A percentile compares a stretch with the other conserved stretches of the same genome.
phyloP scores from a whole-genome alignment of 306 rosid genomes.

The Arachis stenosperma region DNA sequence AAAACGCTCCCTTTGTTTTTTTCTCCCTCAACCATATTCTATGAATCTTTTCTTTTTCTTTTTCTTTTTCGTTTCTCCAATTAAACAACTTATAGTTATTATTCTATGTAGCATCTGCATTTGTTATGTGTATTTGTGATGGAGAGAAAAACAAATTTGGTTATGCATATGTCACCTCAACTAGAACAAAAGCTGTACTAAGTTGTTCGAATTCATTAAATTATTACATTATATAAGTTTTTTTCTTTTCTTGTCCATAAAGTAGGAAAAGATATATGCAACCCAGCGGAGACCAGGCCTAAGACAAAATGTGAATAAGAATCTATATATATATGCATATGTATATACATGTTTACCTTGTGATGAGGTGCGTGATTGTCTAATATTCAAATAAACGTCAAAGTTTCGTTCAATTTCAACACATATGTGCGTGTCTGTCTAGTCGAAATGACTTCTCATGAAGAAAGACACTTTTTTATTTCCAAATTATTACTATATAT shows the following conservation, averaged over 20 bases:
- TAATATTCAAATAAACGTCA: conserved; percentile 16
- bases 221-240: neutral
- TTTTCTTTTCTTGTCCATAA: conserved; percentile 7
- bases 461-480: conserved; percentile 2
- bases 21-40: neutral
- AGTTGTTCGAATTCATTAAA: neutral
- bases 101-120: neutral
- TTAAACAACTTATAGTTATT: neutral
- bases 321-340: neutral
- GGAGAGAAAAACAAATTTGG: conserved; percentile 12
- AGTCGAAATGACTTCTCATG: conserved; percentile 19
- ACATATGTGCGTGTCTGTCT: neutral
- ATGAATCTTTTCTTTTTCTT: neutral
- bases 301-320: neutral
- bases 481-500: no score
- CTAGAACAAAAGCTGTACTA: conserved; percentile 15
- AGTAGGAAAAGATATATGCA: conserved; percentile 1
- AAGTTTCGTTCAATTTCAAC: neutral
- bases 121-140: neutral
- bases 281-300: conserved; percentile 1
- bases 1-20: conserved; percentile 7
- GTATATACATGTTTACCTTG: conserved; percentile 2
- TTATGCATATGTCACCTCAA: neutral
- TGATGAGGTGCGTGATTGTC: conserved; percentile 12
- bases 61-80: neutral